Conservation (phyloP, 768 basidiomycete species). For the Psilocybe subaeruginosa region DNA sequence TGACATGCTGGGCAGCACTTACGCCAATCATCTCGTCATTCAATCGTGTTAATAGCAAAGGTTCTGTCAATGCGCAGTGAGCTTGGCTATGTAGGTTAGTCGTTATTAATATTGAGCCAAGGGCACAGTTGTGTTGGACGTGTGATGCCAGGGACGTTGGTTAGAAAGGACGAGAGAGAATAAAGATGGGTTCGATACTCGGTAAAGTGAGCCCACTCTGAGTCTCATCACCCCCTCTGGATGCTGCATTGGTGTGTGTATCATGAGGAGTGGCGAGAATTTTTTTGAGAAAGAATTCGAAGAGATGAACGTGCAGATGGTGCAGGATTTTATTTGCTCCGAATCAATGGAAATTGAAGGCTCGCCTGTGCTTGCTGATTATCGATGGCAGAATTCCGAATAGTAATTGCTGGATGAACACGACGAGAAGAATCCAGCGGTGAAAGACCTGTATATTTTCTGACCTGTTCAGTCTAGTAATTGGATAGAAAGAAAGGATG, state of each 20-base stretch:
- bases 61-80: background rate
- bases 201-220: background rate
- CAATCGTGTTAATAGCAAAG: background rate
- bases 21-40: background rate
- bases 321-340: background rate
- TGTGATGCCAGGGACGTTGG: background rate
- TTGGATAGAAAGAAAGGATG: background rate
- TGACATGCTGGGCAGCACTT: background rate
- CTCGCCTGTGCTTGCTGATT: background rate
- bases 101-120: background rate
- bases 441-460: background rate
- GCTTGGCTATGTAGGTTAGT: background rate
- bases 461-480: no score
- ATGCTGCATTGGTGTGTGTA: background rate
- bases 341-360: background rate
- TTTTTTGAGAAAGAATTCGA: background rate
- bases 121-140: background rate
- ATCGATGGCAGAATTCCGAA: constrained; percentile 1
- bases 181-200: background rate
- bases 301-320: background rate
- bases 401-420: background rate
- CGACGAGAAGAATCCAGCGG: background rate
- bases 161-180: background rate
- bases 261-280: background rate
- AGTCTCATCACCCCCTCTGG: background rate